Percentiles rank a stretch among this genome's conserved stretches.
These are phyloP conservation scores for Aaosphaeria pasadenensis DNA, from an alignment of 2,329 filamentous ascomycete species.

Conservation along the genomic window DNA sequence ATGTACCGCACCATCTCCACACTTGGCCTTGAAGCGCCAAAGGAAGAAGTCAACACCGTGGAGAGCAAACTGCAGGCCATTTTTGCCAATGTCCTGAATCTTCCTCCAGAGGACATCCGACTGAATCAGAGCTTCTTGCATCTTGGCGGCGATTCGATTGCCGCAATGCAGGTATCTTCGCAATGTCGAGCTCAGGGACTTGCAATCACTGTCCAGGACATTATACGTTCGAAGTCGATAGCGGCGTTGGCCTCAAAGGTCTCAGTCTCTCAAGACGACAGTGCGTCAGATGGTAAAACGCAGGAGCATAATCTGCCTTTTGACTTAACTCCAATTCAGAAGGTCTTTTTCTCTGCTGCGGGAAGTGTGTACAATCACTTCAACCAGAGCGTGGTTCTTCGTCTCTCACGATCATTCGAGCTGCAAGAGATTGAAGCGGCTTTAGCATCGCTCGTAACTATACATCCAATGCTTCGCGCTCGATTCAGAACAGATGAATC, in stretches of 20 bases:
- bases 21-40: slow-evolving; percentile 13
- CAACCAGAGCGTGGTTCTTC: slow-evolving; percentile 31
- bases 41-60: slow-evolving; percentile 11
- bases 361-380: slow-evolving; percentile 25
- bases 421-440: slow-evolving; percentile 23
- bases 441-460: slow-evolving; percentile 27
- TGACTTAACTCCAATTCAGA: slow-evolving; percentile 28
- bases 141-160: slow-evolving; percentile 34
- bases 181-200: slow-evolving; percentile 28
- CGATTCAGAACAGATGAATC: slow-evolving; percentile 29
- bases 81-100: slow-evolving; percentile 28
- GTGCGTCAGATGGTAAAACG: neutral
- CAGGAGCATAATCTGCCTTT: slow-evolving; percentile 24
- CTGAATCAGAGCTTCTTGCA: slow-evolving; percentile 33
- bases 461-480: slow-evolving; percentile 41
- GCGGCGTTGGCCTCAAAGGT: slow-evolving; percentile 19
- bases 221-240: slow-evolving; percentile 32
- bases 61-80: slow-evolving; percentile 28
- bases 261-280: slow-evolving; percentile 8
- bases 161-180: slow-evolving; percentile 34
- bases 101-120: slow-evolving; percentile 22
- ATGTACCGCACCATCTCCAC: slow-evolving; percentile 25
- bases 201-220: slow-evolving; percentile 29
- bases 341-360: slow-evolving; percentile 24
- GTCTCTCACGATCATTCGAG: slow-evolving; percentile 20